Base-by-base conservation (phyloP, 306 rosid species). In the Acacia crassicarpa region DNA sequence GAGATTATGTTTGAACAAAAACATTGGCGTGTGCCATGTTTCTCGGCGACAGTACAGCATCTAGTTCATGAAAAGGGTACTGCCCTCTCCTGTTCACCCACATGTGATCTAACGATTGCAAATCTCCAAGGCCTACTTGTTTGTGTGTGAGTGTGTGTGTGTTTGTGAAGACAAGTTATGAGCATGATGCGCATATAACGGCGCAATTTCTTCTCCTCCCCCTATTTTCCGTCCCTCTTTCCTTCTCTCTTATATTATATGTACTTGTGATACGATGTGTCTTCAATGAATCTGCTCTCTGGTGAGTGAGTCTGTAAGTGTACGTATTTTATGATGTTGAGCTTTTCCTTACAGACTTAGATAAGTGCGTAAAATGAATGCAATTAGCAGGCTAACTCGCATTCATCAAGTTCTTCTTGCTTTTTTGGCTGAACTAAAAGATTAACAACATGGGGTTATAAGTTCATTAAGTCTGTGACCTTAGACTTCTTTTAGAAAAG, bases 101-200 rank as follows among this genome's bases (percentile, higher is more conserved):
- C 84, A 79, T 76, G 86, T 83, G 82, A 76, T 17, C 12, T 63
- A 20, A 75, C n/a, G 30, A 19, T 9, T 43, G 75, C 74, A 59
- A 78, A 74, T 8, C 25, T 48, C 53, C 16, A 48, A 17, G 56
- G 5, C 58, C 58, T 51, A 16, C 5, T 16, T 5, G 0, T 16
- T 0, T 15, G 6, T 9, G n/a, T n/a, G n/a, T n/a, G n/a, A n/a
- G 4, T 43, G 12, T 43, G 12, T 8, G 13, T 43, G 13, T 43
- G 46, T 83, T 0, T 4, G 40, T 5, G 41, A 72, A 66, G 80
- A 83, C 86, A 83, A 76, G 56, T 83, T 80, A 72, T 76, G 75
- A 80, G 86, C 89, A 79, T 77, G 75, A 45, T 72, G 86, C 89
- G 85, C 83, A 86, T 86, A 86, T 72, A 77, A 83, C 89, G 89